phyloP scores from a whole-genome alignment of 2,329 filamentous ascomycete genomes.

The Teratosphaeria epicoccoides region DNA sequence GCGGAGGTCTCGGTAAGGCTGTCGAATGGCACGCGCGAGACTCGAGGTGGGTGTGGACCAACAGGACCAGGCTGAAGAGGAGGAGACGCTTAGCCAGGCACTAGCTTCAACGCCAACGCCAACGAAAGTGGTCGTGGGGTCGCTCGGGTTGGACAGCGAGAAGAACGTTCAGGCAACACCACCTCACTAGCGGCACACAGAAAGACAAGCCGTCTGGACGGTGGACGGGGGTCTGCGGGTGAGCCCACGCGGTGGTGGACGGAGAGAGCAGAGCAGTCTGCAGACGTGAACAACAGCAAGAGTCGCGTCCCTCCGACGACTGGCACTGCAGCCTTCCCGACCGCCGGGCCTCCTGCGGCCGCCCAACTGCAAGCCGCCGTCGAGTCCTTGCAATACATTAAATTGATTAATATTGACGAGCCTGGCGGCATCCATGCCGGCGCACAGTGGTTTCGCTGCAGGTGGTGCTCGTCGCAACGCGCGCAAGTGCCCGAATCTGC shows the following conservation, averaged over 20 bases:
- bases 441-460: background rate
- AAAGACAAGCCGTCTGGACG: background rate
- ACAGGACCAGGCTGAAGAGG: background rate
- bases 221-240: no score
- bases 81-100: background rate
- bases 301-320: no score
- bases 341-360: background rate
- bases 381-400: background rate
- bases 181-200: background rate
- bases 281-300: background rate
- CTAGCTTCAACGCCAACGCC: background rate
- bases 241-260: no score
- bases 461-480: background rate
- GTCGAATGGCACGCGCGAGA: background rate
- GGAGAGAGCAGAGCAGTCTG: background rate
- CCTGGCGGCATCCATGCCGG: background rate
- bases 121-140: no score
- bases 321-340: background rate
- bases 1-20: background rate
- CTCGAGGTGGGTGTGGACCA: background rate
- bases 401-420: no score
- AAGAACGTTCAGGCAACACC: background rate
- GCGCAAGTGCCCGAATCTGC: background rate
- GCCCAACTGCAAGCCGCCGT: background rate
- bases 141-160: background rate